A percentile compares a stretch with the other conserved stretches of the same genome.
phyloP scores from a whole-genome alignment of 371 early-diverging fungal species.

The Mycotypha africana region DNA sequence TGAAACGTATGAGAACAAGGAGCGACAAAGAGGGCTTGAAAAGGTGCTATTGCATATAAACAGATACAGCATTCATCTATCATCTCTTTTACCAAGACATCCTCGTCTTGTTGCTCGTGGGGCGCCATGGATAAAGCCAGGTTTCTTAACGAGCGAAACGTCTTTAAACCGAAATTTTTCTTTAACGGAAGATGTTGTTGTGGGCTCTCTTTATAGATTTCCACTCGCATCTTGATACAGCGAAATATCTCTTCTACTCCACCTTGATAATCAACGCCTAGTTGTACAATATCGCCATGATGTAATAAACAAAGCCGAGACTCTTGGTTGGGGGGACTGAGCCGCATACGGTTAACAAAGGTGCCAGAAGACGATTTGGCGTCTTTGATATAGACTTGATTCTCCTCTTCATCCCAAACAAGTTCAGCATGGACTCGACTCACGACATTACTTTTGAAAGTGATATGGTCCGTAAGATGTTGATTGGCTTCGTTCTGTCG shows the following conservation, averaged over 20 bases:
- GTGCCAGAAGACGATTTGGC: slow-evolving; percentile 87
- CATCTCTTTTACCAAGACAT: neutral
- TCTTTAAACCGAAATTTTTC: slow-evolving; percentile 22
- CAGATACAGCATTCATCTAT: slow-evolving; percentile 90
- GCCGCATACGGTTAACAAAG: slow-evolving; percentile 77
- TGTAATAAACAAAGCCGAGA: slow-evolving; percentile 65
- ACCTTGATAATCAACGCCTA: slow-evolving; percentile 86
- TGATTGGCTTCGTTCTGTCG: neutral
- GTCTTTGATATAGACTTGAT: slow-evolving; percentile 67
- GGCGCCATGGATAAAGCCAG: slow-evolving; percentile 11
- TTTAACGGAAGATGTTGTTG: no score
- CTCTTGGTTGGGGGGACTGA: slow-evolving; percentile 73
- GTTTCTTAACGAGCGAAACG: slow-evolving; percentile 30
- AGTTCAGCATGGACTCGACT: slow-evolving; percentile 79
- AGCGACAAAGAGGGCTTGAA: slow-evolving; percentile 87
- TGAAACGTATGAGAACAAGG: slow-evolving; percentile 93
- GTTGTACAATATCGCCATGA: slow-evolving; percentile 76
- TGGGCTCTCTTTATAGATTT: slow-evolving; percentile 2
- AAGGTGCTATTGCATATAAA: slow-evolving; percentile 77
- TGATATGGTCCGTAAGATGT: slow-evolving; percentile 21
- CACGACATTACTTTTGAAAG: slow-evolving; percentile 81
- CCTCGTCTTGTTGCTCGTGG: neutral
- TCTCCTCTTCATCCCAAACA: slow-evolving; percentile 49
- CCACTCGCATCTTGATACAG: slow-evolving; percentile 12
- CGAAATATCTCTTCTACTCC: slow-evolving; percentile 28